Percentiles rank a stretch among this genome's conserved stretches.
Conservation (phyloP, 129 eudicot species). For the Flaveria sonorensis region DNA sequence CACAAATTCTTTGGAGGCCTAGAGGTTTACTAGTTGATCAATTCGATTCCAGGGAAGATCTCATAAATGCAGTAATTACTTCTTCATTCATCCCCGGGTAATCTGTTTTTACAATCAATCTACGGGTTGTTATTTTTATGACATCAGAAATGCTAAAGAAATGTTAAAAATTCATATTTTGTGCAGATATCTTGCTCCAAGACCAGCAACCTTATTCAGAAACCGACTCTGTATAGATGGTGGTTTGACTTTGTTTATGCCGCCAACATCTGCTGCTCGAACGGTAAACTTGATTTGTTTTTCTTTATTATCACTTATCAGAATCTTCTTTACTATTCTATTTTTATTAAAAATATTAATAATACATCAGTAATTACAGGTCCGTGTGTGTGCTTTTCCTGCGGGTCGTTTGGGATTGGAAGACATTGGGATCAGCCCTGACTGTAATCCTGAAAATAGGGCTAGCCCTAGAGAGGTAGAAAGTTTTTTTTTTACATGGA, state of each 20-base stretch:
- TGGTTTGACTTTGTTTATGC: slow-evolving; percentile 96
- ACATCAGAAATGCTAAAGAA: slow-evolving; percentile 6
- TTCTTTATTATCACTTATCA: slow-evolving; percentile 15
- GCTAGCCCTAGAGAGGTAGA: slow-evolving; percentile 78
- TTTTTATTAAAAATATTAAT: neutral
- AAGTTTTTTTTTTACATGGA: no score
- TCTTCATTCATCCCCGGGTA: slow-evolving; percentile 99
- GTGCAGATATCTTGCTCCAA: slow-evolving; percentile 98
- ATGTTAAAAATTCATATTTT: neutral
- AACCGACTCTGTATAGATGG: slow-evolving; percentile 93
- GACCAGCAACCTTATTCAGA: slow-evolving; percentile 87
- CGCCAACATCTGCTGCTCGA: slow-evolving; percentile 91
- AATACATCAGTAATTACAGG: slow-evolving; percentile 41
- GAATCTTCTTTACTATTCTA: neutral
- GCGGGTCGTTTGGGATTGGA: slow-evolving; percentile 74
- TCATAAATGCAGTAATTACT: slow-evolving; percentile 87
- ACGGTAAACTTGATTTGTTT: slow-evolving; percentile 54
- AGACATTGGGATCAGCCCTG: slow-evolving; percentile 96
- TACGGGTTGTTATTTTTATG: slow-evolving; percentile 16
- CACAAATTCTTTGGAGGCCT: slow-evolving; percentile 98
- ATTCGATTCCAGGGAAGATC: slow-evolving; percentile 96
- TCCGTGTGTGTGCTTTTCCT: slow-evolving; percentile 96
- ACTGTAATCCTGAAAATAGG: slow-evolving; percentile 84
- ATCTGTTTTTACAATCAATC: neutral
- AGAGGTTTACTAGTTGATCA: slow-evolving; percentile 90